Conservation (phyloP, 2,329 filamentous ascomycete genomes). For the Massarina eburnea region DNA sequence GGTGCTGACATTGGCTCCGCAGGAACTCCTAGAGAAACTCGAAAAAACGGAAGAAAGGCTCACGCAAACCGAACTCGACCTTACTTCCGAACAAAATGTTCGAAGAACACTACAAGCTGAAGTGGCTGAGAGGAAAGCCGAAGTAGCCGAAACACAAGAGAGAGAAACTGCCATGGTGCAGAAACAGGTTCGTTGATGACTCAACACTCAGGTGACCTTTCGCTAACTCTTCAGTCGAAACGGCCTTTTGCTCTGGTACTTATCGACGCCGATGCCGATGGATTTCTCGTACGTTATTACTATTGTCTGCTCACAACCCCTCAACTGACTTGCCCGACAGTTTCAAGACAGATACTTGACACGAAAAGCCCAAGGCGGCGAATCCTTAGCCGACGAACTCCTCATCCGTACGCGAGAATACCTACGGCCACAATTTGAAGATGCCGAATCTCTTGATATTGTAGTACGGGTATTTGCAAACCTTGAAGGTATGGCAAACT, state of each 20-base stretch:
- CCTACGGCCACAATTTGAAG: slow-evolving; percentile 36
- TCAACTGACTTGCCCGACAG: slow-evolving; percentile 14
- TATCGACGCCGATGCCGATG: slow-evolving; percentile 42
- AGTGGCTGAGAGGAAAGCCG: slow-evolving; percentile 23
- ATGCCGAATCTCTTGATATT: slow-evolving; percentile 39
- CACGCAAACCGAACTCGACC: slow-evolving; percentile 39
- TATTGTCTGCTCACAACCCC: neutral
- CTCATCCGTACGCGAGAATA: slow-evolving; percentile 38
- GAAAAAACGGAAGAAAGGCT: slow-evolving; percentile 41
- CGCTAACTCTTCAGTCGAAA: slow-evolving; percentile 27
- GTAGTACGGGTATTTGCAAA: slow-evolving; percentile 40
- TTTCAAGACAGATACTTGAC: slow-evolving; percentile 43
- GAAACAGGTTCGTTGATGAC: slow-evolving; percentile 26
- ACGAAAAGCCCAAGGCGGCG: slow-evolving; percentile 37
- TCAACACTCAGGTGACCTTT: neutral
- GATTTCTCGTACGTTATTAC: slow-evolving; percentile 32
- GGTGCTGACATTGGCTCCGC: neutral
- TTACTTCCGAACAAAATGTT: slow-evolving; percentile 42
- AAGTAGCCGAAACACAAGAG: slow-evolving; percentile 6
- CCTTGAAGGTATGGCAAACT: slow-evolving; percentile 41
- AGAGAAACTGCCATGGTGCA: slow-evolving; percentile 33
- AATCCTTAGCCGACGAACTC: slow-evolving; percentile 38
- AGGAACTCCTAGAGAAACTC: slow-evolving; percentile 42
- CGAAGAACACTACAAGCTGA: slow-evolving; percentile 39
- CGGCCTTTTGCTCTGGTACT: slow-evolving; percentile 40